Base-by-base conservation (phyloP, 495 filamentous ascomycete species). In the Hyaloscypha finlandica region DNA sequence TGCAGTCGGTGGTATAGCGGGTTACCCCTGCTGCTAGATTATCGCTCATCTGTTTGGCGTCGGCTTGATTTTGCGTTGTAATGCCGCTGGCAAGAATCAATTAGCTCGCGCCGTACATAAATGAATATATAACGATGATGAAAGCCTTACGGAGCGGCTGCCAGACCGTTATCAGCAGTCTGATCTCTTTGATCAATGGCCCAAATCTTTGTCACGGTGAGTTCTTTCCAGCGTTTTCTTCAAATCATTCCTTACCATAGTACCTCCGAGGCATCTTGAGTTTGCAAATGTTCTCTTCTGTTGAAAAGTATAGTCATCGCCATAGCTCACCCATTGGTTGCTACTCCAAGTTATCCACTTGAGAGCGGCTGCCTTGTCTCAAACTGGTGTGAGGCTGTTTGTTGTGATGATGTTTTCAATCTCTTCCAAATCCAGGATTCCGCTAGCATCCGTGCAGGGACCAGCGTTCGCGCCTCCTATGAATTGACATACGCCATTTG, bases 241-340 rank as follows among this genome's bases (percentile, higher is more conserved):
- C 2, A 16, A 60, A 60, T n/a, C 51, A 57, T 60, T 1, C 31
- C 58, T 37, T 9, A 81, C 72, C 79, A 83, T 79, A 2, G 76
- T 66, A 12, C 81, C 80, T 19, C 80, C 81, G 6, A 83, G 62
- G 61, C 81, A 3, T 37, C 35, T 1, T 3, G 35, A 37, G 35
- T 37, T 37, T 37, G 78, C 80, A 67, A 68, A 84, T 6, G 80
- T 68, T 19, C 66, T 74, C 68, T 84, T 85, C 55, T 77, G 31
- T 39, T 74, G 54, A 22, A 79, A 68, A 0, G 82, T 85, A 2
- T 78, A 71, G 11, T 31, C 61, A 61, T 83, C 77, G 48, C 84
- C 82, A 65, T 75, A 82, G 0, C 75, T 69, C 0, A 82, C 71
- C 77, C 82, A 82, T 63, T 84, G 78, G 42, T 83, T 75, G 1